Evolutionary conservation across 352 stramenopile genomes (phyloP).

Genomic region (Phytopythium oedochilum): DNA sequence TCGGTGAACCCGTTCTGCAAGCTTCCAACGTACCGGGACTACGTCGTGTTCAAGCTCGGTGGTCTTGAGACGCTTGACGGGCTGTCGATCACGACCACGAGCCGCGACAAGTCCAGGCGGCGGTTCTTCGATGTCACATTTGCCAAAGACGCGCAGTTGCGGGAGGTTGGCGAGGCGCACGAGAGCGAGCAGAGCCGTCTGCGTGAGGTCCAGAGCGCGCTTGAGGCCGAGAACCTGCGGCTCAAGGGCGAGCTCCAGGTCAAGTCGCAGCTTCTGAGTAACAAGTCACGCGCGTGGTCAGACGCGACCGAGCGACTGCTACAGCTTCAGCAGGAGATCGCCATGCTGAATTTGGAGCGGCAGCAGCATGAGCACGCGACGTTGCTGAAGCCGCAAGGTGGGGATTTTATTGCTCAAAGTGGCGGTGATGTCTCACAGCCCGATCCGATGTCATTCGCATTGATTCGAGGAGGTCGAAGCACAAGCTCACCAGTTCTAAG

Average conservation of each 20-base stretch:
- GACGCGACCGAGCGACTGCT: constrained; percentile 70
- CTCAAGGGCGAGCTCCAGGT: constrained; percentile 74
- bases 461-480: constrained; percentile 1
- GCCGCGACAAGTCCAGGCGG: constrained; percentile 55
- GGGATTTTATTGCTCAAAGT: too few species aligned
- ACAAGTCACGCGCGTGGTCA: constrained; percentile 82
- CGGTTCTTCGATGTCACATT: constrained; percentile 59
- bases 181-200: constrained; percentile 55
- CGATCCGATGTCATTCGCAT: too few species aligned
- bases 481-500: not conserved
- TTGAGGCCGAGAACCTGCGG: constrained; percentile 69
- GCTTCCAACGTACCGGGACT: constrained; percentile 72
- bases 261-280: constrained; percentile 78
- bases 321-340: constrained; percentile 75
- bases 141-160: constrained; percentile 46
- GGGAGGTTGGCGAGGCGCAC: constrained; percentile 33
- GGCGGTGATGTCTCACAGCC: too few species aligned
- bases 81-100: constrained; percentile 25
- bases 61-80: constrained; percentile 65
- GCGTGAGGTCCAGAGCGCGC: constrained; percentile 40
- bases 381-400: not conserved
- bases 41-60: constrained; percentile 57
- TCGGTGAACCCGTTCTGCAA: constrained; percentile 68
- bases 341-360: constrained; percentile 72
- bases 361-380: not conserved